Evolutionary conservation across 2,329 filamentous ascomycete species (phyloP).

Genomic region (Metarhizium brunneum): DNA sequence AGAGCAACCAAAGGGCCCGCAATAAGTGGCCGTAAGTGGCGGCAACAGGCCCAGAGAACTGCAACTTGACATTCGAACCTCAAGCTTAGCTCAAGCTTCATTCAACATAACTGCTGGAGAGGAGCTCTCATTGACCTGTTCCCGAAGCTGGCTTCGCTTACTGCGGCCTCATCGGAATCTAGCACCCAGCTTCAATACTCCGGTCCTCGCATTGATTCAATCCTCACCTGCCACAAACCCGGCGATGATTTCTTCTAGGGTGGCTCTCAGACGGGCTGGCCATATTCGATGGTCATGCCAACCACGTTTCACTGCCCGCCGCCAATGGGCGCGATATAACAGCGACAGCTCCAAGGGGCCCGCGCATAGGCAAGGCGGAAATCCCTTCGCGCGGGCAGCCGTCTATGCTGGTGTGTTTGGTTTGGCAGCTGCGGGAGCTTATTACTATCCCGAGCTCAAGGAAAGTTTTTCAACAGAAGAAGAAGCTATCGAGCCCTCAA

Average conservation of each 20-base stretch:
- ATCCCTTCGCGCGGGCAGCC: slow-evolving; percentile 9
- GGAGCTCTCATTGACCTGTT: background rate
- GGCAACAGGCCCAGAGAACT: background rate
- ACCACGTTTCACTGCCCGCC: slow-evolving; percentile 12
- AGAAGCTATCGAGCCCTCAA: slow-evolving; percentile 11
- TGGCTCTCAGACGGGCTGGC: slow-evolving; percentile 18
- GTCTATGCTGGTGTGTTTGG: slow-evolving; percentile 25
- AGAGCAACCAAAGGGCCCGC: background rate
- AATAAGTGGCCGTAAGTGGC: background rate
- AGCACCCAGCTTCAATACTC: background rate
- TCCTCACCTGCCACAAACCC: background rate
- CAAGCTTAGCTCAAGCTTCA: background rate
- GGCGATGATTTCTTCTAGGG: slow-evolving; percentile 22
- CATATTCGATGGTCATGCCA: slow-evolving; percentile 13
- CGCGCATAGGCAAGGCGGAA: slow-evolving; percentile 16
- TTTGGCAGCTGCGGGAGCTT: slow-evolving; percentile 27
- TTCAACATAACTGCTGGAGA: too few species aligned
- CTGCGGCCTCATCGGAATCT: background rate
- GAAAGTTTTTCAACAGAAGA: slow-evolving; percentile 12
- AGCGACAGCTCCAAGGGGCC: slow-evolving; percentile 13
- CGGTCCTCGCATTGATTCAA: background rate
- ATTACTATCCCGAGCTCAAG: slow-evolving; percentile 28
- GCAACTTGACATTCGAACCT: too few species aligned
- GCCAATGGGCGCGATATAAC: slow-evolving; percentile 21
- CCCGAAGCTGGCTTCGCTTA: background rate